phyloP scores from a whole-genome alignment of 2,329 filamentous ascomycete species.

The Tolypocladium nubicola region DNA sequence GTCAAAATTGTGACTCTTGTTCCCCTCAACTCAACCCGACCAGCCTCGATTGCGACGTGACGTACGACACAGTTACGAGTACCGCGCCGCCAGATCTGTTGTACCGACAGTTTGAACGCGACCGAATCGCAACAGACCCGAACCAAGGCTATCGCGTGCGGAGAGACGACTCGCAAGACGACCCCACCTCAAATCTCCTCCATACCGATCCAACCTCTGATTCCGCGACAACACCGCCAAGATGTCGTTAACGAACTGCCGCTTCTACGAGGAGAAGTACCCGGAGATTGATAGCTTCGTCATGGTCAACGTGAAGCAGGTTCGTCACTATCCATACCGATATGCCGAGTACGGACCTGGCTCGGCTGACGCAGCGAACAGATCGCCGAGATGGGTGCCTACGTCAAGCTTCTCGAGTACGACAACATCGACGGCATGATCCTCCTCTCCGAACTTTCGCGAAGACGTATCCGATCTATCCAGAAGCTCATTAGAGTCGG shows the following conservation, averaged over 20 bases:
- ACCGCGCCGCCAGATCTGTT: neutral
- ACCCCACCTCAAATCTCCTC: constrained; percentile 18
- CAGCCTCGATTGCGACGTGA: constrained; percentile 3
- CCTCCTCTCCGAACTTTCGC: constrained; percentile 89
- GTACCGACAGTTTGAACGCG: neutral
- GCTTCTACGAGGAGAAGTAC: constrained; percentile 96
- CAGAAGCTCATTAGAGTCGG: constrained; percentile 98
- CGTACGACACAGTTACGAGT: constrained; percentile 7
- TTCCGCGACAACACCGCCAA: constrained; percentile 37
- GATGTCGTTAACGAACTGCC: constrained; percentile 94
- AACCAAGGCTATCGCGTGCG: constrained; percentile 11
- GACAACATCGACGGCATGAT: constrained; percentile 99
- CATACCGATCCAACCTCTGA: constrained; percentile 12
- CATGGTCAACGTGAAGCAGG: constrained; percentile 99
- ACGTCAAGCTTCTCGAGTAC: constrained; percentile 98
- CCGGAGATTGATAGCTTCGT: constrained; percentile 96
- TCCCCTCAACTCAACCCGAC: neutral
- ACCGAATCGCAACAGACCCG: neutral
- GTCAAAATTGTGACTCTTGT: constrained; percentile 32
- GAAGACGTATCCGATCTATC: constrained; percentile 96
- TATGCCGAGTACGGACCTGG: neutral
- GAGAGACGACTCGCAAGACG: constrained; percentile 13
- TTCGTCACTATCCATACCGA: constrained; percentile 26
- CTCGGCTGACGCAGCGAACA: constrained; percentile 20
- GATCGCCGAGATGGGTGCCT: constrained; percentile 99